Conservation (phyloP, 2,329 filamentous ascomycete genomes). For the Grosmannia serpens region DNA sequence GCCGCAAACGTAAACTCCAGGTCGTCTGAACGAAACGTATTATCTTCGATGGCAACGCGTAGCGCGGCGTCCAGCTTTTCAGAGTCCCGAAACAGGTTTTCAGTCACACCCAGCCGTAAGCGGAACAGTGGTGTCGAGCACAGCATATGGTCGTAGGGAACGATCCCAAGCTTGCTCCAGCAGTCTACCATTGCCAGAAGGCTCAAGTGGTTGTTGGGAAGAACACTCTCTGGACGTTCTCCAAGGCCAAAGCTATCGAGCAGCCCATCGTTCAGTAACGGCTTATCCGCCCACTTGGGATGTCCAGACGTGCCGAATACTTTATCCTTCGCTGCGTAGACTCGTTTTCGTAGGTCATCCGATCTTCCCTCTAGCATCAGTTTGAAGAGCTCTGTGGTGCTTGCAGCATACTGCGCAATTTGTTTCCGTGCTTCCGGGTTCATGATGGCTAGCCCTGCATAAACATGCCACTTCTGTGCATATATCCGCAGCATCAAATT, state of each 20-base stretch:
- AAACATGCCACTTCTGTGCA: constrained; percentile 98
- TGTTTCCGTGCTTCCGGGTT: constrained; percentile 88
- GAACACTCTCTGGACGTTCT: constrained; percentile 33
- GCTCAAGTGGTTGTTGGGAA: constrained; percentile 88
- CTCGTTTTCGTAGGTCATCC: constrained; percentile 60
- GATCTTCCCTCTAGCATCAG: constrained; percentile 83
- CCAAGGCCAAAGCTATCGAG: constrained; percentile 84
- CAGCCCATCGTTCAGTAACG: constrained; percentile 69
- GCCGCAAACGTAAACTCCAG: constrained; percentile 97
- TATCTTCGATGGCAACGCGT: constrained; percentile 75
- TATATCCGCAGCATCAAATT: constrained; percentile 97
- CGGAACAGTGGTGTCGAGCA: constrained; percentile 96
- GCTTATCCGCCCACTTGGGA: constrained; percentile 46
- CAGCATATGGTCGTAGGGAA: constrained; percentile 99
- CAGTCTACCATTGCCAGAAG: constrained; percentile 96
- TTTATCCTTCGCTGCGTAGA: constrained; percentile 52
- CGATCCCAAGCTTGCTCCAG: constrained; percentile 87
- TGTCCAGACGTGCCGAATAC: constrained; percentile 66
- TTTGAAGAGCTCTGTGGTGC: constrained; percentile 90
- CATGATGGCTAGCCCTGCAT: constrained; percentile 90
- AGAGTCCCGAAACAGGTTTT: constrained; percentile 82
- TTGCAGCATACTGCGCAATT: constrained; percentile 86
- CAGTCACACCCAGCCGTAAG: constrained; percentile 92
- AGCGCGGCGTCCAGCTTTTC: constrained; percentile 75
- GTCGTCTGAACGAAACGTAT: constrained; percentile 88